Conservation (phyloP, 345 rosid genomes). For the sweet orange (Citrus sinensis) region DNA sequence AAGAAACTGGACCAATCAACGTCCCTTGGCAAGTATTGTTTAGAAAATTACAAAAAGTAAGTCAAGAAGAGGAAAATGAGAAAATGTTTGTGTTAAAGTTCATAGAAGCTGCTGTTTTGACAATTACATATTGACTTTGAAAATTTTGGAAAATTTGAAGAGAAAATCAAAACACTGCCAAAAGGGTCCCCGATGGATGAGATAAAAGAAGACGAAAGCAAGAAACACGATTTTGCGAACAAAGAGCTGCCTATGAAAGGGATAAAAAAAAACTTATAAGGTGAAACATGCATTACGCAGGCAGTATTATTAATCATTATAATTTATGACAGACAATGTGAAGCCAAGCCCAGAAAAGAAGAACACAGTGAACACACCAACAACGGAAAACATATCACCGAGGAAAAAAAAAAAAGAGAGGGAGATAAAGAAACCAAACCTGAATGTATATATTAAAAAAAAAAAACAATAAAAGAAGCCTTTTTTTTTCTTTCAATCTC, state of each 20-base stretch:
- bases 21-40: not conserved
- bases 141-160: not conserved
- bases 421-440: not conserved
- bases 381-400: not conserved
- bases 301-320: not conserved
- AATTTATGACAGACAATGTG: not conserved
- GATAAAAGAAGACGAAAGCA: slow-evolving; percentile 11
- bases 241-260: not conserved
- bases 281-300: not conserved
- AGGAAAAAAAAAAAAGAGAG: too few species aligned
- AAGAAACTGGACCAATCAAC: not conserved
- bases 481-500: not conserved
- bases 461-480: not conserved
- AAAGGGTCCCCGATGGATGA: slow-evolving; percentile 17
- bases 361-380: not conserved
- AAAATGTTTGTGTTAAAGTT: not conserved
- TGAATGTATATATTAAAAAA: not conserved
- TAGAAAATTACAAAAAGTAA: not conserved
- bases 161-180: not conserved
- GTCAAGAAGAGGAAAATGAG: not conserved
- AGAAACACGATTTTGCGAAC: not conserved
- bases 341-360: slow-evolving; percentile 1
- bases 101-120: slow-evolving; percentile 9
- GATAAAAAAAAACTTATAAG: not conserved
- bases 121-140: not conserved